These are phyloP conservation scores for Dujonia santamariae DNA, from an alignment of 1,139 yeast species.

Conservation along the genomic window DNA sequence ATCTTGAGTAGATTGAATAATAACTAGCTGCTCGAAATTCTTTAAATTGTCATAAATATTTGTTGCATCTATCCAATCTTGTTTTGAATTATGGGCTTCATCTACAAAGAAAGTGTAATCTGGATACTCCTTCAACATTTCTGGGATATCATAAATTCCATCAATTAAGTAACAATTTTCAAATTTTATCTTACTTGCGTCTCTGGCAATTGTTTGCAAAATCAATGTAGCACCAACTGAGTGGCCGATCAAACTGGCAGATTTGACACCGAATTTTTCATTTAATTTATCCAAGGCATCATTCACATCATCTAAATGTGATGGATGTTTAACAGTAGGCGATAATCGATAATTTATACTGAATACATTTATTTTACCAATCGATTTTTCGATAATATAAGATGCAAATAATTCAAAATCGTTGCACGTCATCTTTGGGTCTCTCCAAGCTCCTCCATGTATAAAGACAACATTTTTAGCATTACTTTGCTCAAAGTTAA, in stretches of 20 bases:
- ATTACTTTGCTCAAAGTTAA: constrained; percentile 13
- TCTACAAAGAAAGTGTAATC: constrained; percentile 29
- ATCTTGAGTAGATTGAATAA: constrained; percentile 32
- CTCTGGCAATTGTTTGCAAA: constrained; percentile 46
- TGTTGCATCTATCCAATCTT: constrained; percentile 21
- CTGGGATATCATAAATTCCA: constrained; percentile 36
- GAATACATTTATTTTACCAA: constrained; percentile 20
- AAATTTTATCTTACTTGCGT: constrained; percentile 12
- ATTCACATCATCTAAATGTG: constrained; percentile 56
- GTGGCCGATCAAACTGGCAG: constrained; percentile 57
- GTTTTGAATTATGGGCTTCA: constrained; percentile 27
- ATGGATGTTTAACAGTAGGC: constrained; percentile 62
- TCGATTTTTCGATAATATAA: constrained; percentile 10
- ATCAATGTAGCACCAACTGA: constrained; percentile 79
- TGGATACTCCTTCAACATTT: constrained; percentile 34
- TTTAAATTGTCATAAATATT: constrained; percentile 1
- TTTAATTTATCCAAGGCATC: constrained; percentile 37
- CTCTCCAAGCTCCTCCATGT: constrained; percentile 94
- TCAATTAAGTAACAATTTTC: constrained; percentile 25
- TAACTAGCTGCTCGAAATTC: constrained; percentile 9
- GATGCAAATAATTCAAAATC: constrained; percentile 48
- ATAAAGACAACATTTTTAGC: constrained; percentile 44
- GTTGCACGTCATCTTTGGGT: constrained; percentile 53
- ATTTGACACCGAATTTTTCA: constrained; percentile 15
- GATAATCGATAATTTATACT: constrained; percentile 70